phyloP scores from a whole-genome alignment of 2,329 filamentous ascomycete species.

The Metarhizium robertsii region DNA sequence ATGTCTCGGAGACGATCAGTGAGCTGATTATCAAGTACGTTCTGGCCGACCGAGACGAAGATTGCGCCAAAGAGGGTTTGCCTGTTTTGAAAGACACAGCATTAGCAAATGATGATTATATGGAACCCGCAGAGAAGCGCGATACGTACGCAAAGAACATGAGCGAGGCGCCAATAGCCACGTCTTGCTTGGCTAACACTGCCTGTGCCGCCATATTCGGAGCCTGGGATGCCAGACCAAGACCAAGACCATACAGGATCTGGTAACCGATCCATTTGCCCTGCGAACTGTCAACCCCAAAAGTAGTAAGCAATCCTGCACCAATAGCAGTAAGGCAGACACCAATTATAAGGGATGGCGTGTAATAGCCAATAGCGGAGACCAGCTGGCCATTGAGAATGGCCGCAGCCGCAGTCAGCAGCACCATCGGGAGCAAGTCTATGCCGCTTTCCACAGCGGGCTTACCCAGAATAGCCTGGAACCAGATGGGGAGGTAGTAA shows the following conservation, averaged over 20 bases:
- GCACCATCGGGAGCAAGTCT: slow-evolving; percentile 13
- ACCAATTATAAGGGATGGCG: slow-evolving; percentile 24
- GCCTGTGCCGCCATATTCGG: slow-evolving; percentile 33
- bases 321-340: slow-evolving; percentile 22
- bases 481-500: slow-evolving; percentile 40
- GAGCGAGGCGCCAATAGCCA: slow-evolving; percentile 31
- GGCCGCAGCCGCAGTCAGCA: slow-evolving; percentile 6
- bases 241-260: slow-evolving; percentile 33
- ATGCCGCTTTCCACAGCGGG: slow-evolving; percentile 15
- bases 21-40: slow-evolving; percentile 32
- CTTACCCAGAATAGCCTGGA: slow-evolving; percentile 32
- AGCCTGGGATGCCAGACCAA: slow-evolving; percentile 33
- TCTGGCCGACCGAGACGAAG: slow-evolving; percentile 35
- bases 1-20: slow-evolving; percentile 22
- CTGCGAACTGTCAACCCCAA: slow-evolving; percentile 9
- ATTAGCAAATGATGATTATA: not conserved
- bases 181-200: slow-evolving; percentile 18
- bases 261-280: slow-evolving; percentile 17
- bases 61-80: slow-evolving; percentile 29
- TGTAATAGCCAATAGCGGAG: slow-evolving; percentile 27
- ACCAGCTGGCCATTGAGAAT: slow-evolving; percentile 15
- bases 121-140: not conserved
- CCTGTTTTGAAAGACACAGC: not conserved
- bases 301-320: slow-evolving; percentile 30
- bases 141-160: slow-evolving; percentile 21